Evolutionary conservation across 768 basidiomycete species (phyloP), one percentile per base, ranked within the genome.

Genomic region (Psilocybe sp.): DNA sequence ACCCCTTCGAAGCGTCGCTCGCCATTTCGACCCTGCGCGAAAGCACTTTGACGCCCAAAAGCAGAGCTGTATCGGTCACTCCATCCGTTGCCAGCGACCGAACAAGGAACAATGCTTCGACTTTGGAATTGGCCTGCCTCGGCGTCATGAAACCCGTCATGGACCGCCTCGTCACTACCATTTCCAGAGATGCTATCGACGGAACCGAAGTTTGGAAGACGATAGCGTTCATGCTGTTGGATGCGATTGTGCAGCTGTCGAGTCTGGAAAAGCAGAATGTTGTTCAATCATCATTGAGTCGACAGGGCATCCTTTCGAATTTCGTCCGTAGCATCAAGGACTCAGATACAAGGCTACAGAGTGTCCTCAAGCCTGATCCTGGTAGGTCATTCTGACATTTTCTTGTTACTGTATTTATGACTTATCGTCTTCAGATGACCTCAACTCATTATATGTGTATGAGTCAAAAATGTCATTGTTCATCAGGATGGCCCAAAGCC

Each of bases 201-300:
- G 95, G 94, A 6, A 85, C 90, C 14, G 94, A 98, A 66, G 91
- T 98, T 2, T 98, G 96, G 96, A 92, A 92, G 69, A 95, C 94
- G 2, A 83, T 98, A 13, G 91, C 95, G 8, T 98, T 94, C 63
- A 88, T 94, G 75, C 73, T 93, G 2, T 74, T 98, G 38, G 92
- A 95, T 58, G 84, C 89, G 0, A 75, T 95, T 7, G 78, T 88
- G 14, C 80, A 87, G 39, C 70, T 95, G 0, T 89, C 84, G 35
- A 79, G 79, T 20, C 66, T 72, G 42, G 87, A 92, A 55, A 87
- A 82, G 67, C 85, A 86, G 42, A 77, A 87, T 47, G 60, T 73
- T 10, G 72, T 90, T 16, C 65, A 90, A 40, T 63, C 73, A 9
- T 68, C 79, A 1, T 69, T 97, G 19, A 76, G 76, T 19, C 77